A percentile compares a stretch with the other conserved stretches of the same genome.
These are phyloP conservation scores for Solanum dulcamara DNA, from an alignment of 257 asterid genomes.

Conservation along the genomic window DNA sequence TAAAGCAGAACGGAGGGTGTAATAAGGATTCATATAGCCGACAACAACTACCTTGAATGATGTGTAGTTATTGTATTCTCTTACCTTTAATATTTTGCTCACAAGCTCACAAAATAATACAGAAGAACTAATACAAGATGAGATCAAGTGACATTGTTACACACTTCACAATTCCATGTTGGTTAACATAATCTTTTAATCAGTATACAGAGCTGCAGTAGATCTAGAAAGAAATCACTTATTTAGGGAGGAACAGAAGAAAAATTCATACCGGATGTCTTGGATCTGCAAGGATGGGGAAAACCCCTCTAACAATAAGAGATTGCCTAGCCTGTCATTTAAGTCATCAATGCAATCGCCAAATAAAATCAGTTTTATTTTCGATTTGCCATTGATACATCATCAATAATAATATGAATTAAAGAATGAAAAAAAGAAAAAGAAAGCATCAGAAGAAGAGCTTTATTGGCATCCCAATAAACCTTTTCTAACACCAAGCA, in stretches of 20 bases:
- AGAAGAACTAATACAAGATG: not conserved
- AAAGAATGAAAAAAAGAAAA: not conserved
- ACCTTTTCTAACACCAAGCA: not conserved
- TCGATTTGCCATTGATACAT: not conserved
- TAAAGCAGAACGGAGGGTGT: not conserved
- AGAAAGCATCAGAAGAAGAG: not conserved
- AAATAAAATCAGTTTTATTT: not conserved
- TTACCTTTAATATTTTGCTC: not conserved
- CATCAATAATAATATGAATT: not conserved
- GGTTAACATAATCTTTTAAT: not conserved
- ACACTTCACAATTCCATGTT: not conserved
- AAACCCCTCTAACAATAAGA: constrained; percentile 81
- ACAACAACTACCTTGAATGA: not conserved
- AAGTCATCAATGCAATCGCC: not conserved
- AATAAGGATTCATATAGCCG: not conserved
- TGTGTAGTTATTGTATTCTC: not conserved
- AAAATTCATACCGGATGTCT: constrained; percentile 67
- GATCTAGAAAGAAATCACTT: not conserved
- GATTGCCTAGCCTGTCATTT: constrained; percentile 85
- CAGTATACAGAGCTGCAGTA: not conserved
- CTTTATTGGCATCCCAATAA: not conserved
- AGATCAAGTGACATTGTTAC: not conserved
- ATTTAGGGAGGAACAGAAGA: not conserved
- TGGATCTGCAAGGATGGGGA: constrained; percentile 98
- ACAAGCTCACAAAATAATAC: not conserved